Base-by-base conservation (phyloP, 495 filamentous ascomycete species). In the Neurospora africana region DNA sequence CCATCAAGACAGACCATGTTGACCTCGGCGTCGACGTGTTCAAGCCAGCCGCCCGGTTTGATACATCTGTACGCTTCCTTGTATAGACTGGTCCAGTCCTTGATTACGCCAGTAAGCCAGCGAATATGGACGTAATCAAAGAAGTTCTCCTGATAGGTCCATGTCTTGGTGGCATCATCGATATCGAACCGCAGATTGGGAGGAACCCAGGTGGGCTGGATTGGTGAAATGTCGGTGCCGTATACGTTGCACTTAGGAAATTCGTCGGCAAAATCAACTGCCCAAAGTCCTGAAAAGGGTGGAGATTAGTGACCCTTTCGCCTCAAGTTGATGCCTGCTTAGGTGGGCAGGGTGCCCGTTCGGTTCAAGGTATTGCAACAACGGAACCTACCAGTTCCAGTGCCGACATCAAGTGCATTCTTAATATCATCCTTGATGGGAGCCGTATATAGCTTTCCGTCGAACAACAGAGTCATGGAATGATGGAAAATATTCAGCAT, bases 171-270 rank as follows among this genome's bases (percentile, higher is more conserved):
- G 69, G 82, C 82, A 71, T 88, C 87, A 69, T 88, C 86, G 38
- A 88, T 81, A 70, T 83, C 81, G 71, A 87, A 88, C n/a, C 75
- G 69, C 1, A 84, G 76, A 68, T 86, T 86, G 5, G 82, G 82
- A 5, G 83, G 83, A 0, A 82, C 81, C 79, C 82, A 81, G 19
- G 73, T 65, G 0, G 83, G 83, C 70, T 88, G 87, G 67, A 87
- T 88, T 0, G 86, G 83, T 13, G 84, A 87, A 38, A 91, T 82
- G 74, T 91, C 89, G 19, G 86, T 87, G 4, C 89, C 90, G 47
- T 87, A 76, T 27, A 90, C 82, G n/a, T 83, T 80, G 5, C 84
- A 80, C 6, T 76, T 30, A 0, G 87, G 87, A 77, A 81, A 84
- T 13, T 81, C 74, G 70, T 90, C 87, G 40, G 74, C 74, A 53